Evolutionary conservation across 2,329 filamentous ascomycete species (phyloP).

Genomic region (Sporothrix pallida): DNA sequence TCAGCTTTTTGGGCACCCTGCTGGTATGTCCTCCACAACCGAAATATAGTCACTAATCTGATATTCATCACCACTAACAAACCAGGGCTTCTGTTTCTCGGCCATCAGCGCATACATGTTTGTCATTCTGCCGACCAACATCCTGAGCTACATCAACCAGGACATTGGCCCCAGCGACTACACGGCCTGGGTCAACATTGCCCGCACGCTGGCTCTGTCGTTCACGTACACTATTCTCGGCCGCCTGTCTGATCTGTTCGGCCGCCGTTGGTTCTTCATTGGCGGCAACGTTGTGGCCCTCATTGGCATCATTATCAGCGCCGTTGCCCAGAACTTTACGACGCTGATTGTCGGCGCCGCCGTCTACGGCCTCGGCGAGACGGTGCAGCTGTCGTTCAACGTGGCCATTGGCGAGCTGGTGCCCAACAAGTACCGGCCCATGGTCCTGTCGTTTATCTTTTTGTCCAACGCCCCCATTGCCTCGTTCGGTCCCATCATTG

Average conservation of each 20-base stretch:
- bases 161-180: slow-evolving; percentile 44
- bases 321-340: slow-evolving; percentile 45
- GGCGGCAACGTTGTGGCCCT: slow-evolving; percentile 47
- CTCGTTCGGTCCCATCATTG: slow-evolving; percentile 45
- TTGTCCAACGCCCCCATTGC: slow-evolving; percentile 43
- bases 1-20: slow-evolving; percentile 45
- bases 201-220: slow-evolving; percentile 46
- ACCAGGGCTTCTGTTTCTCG: slow-evolving; percentile 48
- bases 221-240: slow-evolving; percentile 47
- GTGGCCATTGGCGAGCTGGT: slow-evolving; percentile 50
- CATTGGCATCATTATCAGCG: slow-evolving; percentile 47
- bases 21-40: slow-evolving; percentile 37
- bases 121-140: slow-evolving; percentile 48
- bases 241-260: slow-evolving; percentile 50
- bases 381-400: slow-evolving; percentile 48
- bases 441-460: slow-evolving; percentile 46
- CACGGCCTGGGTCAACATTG: slow-evolving; percentile 48
- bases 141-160: slow-evolving; percentile 42
- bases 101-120: slow-evolving; percentile 49
- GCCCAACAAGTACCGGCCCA: slow-evolving; percentile 51
- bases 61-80: not conserved
- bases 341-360: slow-evolving; percentile 46
- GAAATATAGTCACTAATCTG: not conserved
- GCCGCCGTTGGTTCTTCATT: slow-evolving; percentile 50
- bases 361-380: slow-evolving; percentile 48